Conservation (phyloP, 148 eudicot genomes). For the Fagopyrum esculentum region DNA sequence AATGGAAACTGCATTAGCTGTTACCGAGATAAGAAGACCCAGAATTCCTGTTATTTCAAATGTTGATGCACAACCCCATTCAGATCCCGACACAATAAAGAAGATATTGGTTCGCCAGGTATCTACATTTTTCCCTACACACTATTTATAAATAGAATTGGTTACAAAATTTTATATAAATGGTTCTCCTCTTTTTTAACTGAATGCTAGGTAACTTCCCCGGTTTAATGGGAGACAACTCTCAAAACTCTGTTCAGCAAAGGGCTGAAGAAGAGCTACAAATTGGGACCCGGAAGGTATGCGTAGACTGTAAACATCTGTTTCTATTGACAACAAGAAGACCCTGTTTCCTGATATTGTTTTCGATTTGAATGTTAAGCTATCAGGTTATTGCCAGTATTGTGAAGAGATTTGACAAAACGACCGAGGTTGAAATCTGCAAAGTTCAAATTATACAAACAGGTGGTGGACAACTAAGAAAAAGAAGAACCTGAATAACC, state of each 20-base stretch:
- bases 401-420: constrained; percentile 77
- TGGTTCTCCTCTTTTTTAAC: neutral
- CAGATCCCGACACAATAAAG: constrained; percentile 78
- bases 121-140: neutral
- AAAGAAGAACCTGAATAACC: too few species aligned
- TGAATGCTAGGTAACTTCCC: constrained; percentile 71
- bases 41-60: constrained; percentile 90
- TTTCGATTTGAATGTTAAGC: neutral
- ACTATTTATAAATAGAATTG: neutral
- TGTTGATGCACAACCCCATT: constrained; percentile 90
- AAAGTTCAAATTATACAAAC: too few species aligned
- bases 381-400: constrained; percentile 86
- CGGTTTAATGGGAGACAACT: constrained; percentile 94
- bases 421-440: constrained; percentile 69
- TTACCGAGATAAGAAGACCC: constrained; percentile 65
- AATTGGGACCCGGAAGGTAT: constrained; percentile 94
- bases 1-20: constrained; percentile 78
- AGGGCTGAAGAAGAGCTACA: constrained; percentile 81
- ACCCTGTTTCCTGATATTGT: neutral
- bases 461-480: too few species aligned
- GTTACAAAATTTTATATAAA: neutral
- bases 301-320: neutral
- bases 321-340: neutral
- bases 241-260: constrained; percentile 56
- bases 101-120: constrained; percentile 89